Conservation (phyloP, 2,329 filamentous ascomycete genomes). For the Penicillium fuscoglaucum region DNA sequence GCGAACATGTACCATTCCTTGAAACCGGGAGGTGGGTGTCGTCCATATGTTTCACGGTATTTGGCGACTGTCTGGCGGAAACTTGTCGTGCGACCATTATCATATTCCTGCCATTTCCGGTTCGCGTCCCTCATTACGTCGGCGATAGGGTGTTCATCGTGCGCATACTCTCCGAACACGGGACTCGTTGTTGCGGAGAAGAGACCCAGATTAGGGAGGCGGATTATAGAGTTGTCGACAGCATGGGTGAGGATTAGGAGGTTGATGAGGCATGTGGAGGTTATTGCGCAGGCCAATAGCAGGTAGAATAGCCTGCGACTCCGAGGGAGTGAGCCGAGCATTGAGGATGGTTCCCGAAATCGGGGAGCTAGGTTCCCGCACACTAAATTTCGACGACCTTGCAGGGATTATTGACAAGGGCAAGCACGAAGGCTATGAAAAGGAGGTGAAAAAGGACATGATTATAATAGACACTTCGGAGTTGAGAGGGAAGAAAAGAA, state of each 20-base stretch:
- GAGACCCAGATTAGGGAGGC: conserved; percentile 5
- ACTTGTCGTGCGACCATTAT: conserved; percentile 34
- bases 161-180: conserved; percentile 10
- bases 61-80: conserved; percentile 42
- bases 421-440: not conserved
- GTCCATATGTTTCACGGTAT: conserved; percentile 40
- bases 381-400: not conserved
- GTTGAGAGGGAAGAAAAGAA: not conserved
- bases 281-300: conserved; percentile 12
- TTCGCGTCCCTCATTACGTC: conserved; percentile 39
- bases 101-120: conserved; percentile 33
- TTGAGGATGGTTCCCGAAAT: not conserved
- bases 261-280: conserved; percentile 16
- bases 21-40: conserved; percentile 45
- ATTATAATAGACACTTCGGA: not conserved
- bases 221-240: conserved; percentile 12
- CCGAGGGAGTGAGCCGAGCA: conserved; percentile 11
- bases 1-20: conserved; percentile 44
- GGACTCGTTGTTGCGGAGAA: conserved; percentile 6
- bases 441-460: not conserved
- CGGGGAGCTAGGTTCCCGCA: not conserved
- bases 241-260: conserved; percentile 12
- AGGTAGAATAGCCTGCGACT: conserved; percentile 18
- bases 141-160: conserved; percentile 33
- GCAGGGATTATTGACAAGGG: not conserved